Evolutionary conservation across 2,329 filamentous ascomycete species (phyloP), one percentile per base, ranked within the genome.

Genomic region (Calycina marina): DNA sequence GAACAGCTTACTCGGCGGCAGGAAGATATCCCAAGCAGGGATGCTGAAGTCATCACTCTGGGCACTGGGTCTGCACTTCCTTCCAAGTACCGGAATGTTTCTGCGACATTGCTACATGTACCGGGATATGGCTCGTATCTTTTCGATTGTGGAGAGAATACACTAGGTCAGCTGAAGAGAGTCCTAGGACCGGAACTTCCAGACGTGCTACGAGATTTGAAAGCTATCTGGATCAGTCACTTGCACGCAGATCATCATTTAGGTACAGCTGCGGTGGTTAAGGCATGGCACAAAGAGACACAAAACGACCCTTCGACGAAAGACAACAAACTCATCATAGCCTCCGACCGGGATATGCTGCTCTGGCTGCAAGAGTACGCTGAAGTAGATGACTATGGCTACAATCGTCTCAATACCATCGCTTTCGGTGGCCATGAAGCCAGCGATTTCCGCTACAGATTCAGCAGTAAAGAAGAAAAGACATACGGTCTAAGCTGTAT

Each of bases 241-340:
- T 63, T 93, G 40, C 90, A 98, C 55, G 90, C 90, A 4, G 90
- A 98, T 57, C 90, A 98, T 56, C 90, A 96, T 51, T 68, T 98
- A 13, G 90, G 90, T 16, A 81, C 75, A 1, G 65, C 72, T n/a
- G 70, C 75, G 4, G 61, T 96, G n/a, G 72, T 96, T 48, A 76
- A 71, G 47, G 81, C 80, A 4, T 93, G 85, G 82, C 73, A 82
- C 42, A 47, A 62, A 34, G 65, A 74, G 26, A 43, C 53, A 12
- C 36, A 44, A 8, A 38, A 59, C 57, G 40, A 67, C 58, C 25
- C 59, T 48, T 4, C 54, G 47, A 37, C 53, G 40, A 25, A 41
- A 40, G 24, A 51, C 43, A 31, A 46, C 33, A 64, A 61, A 28
- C 63, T 92, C 6, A 63, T 70, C 30, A 57, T 96, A 22, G 69